Evolutionary conservation across 2,329 filamentous ascomycete species (phyloP), one percentile per base, ranked within the genome.

Genomic region (Colletotrichum plurivorum): DNA sequence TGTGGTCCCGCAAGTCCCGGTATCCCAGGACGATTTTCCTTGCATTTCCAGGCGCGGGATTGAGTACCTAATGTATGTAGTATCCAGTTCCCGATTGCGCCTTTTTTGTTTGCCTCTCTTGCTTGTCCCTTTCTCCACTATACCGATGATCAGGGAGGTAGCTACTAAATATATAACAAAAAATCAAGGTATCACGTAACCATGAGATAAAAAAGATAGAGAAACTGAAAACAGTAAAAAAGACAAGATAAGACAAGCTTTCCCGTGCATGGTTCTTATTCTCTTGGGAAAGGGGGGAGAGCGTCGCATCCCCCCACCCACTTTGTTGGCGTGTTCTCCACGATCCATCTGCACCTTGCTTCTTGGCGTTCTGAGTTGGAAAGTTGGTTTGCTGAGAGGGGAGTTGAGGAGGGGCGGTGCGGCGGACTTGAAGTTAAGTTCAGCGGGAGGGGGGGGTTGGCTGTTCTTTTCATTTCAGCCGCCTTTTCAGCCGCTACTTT

Each of bases 241-340:
- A 57, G 25, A 52, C 18, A 52, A 39, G 41, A 43, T 10, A 45
- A 62, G 31, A 54, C 39, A 62, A 59, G 51, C 57, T 60, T 60
- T 41, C 13, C 43, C 5, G 45, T 22, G 4, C 13, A 27, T 49
- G 15, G 20, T 36, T 36, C 7, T 36, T 12, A 10, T 36, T 10
- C 8, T 36, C 31, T 36, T 36, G 31, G 8, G 22, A 25, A 25
- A 25, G 22, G 22, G 31, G 31, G 31, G 31, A 10, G 31, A 3
- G 31, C 31, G 31, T 36, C 31, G 10, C 31, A 36, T 36, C 31
- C 31, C 31, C 31, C 31, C 31, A 36, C 31, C 8, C 31, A 36
- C 31, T 8, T 9, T 36, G 31, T 25, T 25, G 22, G 22, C 22
- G 31, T 3, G 31, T 3, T 36, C 7, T 36, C 31, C 22, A 25